Percentiles rank a stretch among this genome's conserved stretches.
Conservation (phyloP, 371 early-diverging fungal species). For the Hamiltosporidium magnivora region DNA sequence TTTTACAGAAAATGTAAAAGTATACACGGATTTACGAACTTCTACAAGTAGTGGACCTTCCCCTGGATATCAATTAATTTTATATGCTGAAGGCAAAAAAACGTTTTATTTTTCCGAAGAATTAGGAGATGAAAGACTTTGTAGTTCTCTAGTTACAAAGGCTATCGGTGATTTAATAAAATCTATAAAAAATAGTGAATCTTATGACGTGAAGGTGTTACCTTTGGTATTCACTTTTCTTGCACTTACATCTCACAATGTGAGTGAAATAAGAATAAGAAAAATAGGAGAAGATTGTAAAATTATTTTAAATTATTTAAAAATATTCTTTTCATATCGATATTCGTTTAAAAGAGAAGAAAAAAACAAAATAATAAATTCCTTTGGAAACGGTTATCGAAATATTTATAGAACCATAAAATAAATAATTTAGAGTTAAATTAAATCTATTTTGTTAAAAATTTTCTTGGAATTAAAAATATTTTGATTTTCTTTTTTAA, state of each 20-base stretch:
- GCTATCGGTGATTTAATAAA: conserved; percentile 11
- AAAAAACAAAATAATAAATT: background rate
- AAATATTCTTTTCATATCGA: background rate
- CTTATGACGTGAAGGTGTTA: conserved; percentile 24
- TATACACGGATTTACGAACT: conserved; percentile 29
- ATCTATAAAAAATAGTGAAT: conserved; percentile 14
- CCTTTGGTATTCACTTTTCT: conserved; percentile 19
- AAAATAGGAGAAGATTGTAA: background rate
- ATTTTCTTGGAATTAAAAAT: no score
- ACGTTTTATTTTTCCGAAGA: conserved; percentile 19
- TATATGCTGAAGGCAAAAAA: conserved; percentile 34
- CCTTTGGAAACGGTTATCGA: background rate
- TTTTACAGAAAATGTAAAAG: conserved; percentile 21
- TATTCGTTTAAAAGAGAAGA: background rate
- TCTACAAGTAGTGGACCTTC: conserved; percentile 42
- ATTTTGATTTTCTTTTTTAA: no score
- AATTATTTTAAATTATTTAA: background rate
- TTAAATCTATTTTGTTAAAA: no score
- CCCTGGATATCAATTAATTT: conserved; percentile 33
- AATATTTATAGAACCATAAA: background rate
- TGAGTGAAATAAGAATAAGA: conserved; percentile 15
- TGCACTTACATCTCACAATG: conserved; percentile 8
- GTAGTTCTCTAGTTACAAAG: conserved; percentile 8
- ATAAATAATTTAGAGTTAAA: background rate
- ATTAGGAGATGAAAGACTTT: background rate